A percentile compares a stretch with the other conserved stretches of the same genome.
Evolutionary conservation across 108 stramenopile species (phyloP).

Genomic region (Conticribra weissflogii): DNA sequence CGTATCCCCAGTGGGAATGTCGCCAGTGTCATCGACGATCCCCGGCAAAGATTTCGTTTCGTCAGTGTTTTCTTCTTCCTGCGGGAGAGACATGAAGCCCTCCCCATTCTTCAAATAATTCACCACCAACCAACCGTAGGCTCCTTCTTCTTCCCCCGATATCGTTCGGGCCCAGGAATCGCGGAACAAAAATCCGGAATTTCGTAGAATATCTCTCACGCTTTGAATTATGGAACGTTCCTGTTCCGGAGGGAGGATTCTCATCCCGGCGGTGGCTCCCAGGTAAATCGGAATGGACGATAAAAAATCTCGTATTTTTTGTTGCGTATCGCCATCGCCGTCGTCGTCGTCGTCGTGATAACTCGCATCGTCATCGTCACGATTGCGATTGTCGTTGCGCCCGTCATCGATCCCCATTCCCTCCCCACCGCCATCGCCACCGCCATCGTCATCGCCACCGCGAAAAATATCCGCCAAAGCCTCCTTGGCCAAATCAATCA

Average conservation of each 20-base stretch:
- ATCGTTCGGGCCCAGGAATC: slow-evolving; percentile 81
- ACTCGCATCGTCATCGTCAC: no score
- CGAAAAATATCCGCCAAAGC: slow-evolving; percentile 3
- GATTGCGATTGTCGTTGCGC: no score
- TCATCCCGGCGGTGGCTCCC: slow-evolving; percentile 94
- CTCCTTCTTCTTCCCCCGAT: slow-evolving; percentile 92
- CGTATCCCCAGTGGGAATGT: slow-evolving; percentile 57
- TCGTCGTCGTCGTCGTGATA: no score
- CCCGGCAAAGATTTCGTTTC: no score
- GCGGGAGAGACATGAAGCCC: slow-evolving; percentile 64
- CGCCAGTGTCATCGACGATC: no score
- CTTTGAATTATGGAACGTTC: slow-evolving; percentile 59
- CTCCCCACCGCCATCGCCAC: no score
- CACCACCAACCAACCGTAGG: slow-evolving; percentile 48
- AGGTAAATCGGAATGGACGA: slow-evolving; percentile 80
- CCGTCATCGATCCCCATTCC: background rate
- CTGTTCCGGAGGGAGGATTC: slow-evolving; percentile 58
- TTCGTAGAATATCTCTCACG: slow-evolving; percentile 62
- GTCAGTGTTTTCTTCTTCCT: no score
- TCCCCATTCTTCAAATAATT: slow-evolving; percentile 53
- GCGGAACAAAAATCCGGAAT: slow-evolving; percentile 76
- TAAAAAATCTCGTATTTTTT: slow-evolving; percentile 4
- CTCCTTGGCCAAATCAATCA: slow-evolving; percentile 8
- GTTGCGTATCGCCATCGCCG: no score
- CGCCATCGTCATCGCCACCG: no score